Evolutionary conservation across 345 rosid species (phyloP), one percentile per base, ranked within the genome.

Genomic region (Eutrema japonicum): DNA sequence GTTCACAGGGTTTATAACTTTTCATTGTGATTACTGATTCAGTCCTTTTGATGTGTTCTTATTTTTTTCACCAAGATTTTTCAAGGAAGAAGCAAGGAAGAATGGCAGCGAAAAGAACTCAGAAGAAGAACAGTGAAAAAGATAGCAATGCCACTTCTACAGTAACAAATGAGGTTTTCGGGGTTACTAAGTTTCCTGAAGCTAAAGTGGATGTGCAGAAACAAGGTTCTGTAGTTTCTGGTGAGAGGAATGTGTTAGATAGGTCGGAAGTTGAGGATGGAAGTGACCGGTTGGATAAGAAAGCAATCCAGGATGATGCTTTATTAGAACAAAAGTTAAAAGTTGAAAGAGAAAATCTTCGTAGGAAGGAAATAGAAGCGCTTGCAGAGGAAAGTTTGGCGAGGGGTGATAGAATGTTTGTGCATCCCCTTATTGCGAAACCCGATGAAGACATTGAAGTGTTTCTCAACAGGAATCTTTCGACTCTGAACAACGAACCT

Each of bases 371-470:
- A 67, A 84, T 85, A 70, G 89, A 80, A 84, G 75, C 69, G 64
- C 84, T 87, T 70, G 96, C 87, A 14, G 85, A 72, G 14, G 85
- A 88, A 72, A 81, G 55, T 53, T 79, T 83, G 43, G 78, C 64
- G 0, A 83, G 65, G 64, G 89, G 86, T 45, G 75, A 70, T 65
- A 85, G 82, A 75, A 55, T 91, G 72, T 91, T 91, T 84, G 86
- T 81, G 74, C 88, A 89, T 76, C 98, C 98, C 0, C 74, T 29
- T 29, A 70, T 41, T 32, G 82, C 72, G 33, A 80, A 85, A 82
- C 86, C 98, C 4, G 87, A 82, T 76, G 79, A 82, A 79, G 95
- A 89, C 73, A 73, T 87, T 57, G 93, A 91, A 78, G 84, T 91
- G 76, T 94, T 89, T 76, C 82, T 91, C 53, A 83, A 89, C 76